phyloP scores from a whole-genome alignment of 306 rosid species.

The Glycine tomentella region DNA sequence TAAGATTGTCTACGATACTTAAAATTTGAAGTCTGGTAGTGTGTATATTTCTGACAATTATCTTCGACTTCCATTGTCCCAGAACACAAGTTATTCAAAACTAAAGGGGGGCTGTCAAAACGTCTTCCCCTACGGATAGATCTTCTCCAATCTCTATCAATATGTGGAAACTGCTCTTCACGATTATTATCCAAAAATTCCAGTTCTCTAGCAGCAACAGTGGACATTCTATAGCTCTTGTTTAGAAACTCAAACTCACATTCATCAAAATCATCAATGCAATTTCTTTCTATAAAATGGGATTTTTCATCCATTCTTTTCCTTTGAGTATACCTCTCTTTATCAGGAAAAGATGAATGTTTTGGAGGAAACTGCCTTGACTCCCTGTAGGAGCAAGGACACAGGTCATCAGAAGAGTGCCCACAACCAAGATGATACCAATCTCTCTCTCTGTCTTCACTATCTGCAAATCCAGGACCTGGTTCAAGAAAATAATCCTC shows the following conservation, averaged over 20 bases:
- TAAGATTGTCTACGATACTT: slow-evolving; percentile 47
- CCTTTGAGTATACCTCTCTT: slow-evolving; percentile 48
- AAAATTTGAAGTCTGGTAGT: slow-evolving; percentile 34
- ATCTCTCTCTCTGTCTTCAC: slow-evolving; percentile 48
- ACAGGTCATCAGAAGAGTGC: slow-evolving; percentile 43
- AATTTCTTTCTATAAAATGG: slow-evolving; percentile 48
- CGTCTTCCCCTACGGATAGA: slow-evolving; percentile 52
- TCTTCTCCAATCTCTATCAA: slow-evolving; percentile 44
- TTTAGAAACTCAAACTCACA: slow-evolving; percentile 46
- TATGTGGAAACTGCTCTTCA: slow-evolving; percentile 46
- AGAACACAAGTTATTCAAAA: slow-evolving; percentile 51
- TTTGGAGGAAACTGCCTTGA: slow-evolving; percentile 54
- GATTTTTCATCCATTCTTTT: slow-evolving; percentile 47
- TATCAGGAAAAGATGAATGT: slow-evolving; percentile 44
- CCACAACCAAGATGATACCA: slow-evolving; percentile 46
- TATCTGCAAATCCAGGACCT: slow-evolving; percentile 37
- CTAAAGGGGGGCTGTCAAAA: slow-evolving; percentile 32
- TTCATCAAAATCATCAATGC: slow-evolving; percentile 48
- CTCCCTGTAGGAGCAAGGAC: slow-evolving; percentile 51
- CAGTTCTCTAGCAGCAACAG: slow-evolving; percentile 44
- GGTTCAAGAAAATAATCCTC: slow-evolving; percentile 47
- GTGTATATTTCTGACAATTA: slow-evolving; percentile 44
- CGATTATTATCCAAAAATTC: slow-evolving; percentile 41
- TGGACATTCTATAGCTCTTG: slow-evolving; percentile 44
- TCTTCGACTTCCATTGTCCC: slow-evolving; percentile 56